These are phyloP conservation scores for Grosmannia serpens DNA, from an alignment of 2,329 filamentous ascomycete species.

Conservation along the genomic window DNA sequence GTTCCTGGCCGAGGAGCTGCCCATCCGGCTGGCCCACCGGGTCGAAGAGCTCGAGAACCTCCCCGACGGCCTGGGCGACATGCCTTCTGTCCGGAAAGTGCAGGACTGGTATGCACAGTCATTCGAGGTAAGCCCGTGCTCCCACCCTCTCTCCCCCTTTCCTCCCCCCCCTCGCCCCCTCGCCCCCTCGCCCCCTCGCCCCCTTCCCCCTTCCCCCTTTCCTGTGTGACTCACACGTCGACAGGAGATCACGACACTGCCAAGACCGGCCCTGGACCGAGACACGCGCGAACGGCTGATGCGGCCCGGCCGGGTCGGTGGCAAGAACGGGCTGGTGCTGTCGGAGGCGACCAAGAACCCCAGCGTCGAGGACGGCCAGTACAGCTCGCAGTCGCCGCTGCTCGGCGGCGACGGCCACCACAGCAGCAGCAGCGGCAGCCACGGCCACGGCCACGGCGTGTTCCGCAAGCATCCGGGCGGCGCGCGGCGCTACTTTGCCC, in stretches of 20 bases:
- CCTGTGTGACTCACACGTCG: background rate
- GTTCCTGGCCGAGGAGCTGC: slow-evolving; percentile 95
- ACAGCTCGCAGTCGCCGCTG: slow-evolving; percentile 41
- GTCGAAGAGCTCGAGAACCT: slow-evolving; percentile 88
- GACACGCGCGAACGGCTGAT: slow-evolving; percentile 73
- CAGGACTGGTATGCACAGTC: slow-evolving; percentile 99
- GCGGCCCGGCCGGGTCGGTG: slow-evolving; percentile 46
- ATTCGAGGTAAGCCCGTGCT: slow-evolving; percentile 61
- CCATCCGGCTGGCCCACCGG: slow-evolving; percentile 89
- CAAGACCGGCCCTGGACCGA: slow-evolving; percentile 62
- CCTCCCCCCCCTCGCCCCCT: slow-evolving; percentile 7
- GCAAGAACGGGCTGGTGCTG: slow-evolving; percentile 46
- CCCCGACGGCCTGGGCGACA: slow-evolving; percentile 91
- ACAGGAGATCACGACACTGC: slow-evolving; percentile 83
- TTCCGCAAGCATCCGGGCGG: slow-evolving; percentile 37
- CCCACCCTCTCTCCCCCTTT: slow-evolving; percentile 21
- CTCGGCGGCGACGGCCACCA: slow-evolving; percentile 13
- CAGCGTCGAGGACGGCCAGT: slow-evolving; percentile 75
- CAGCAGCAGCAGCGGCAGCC: slow-evolving; percentile 26
- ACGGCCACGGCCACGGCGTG: background rate
- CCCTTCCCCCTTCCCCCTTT: background rate
- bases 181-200: background rate
- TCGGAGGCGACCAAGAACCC: slow-evolving; percentile 82
- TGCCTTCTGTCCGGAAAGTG: slow-evolving; percentile 92
- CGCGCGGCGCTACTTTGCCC: slow-evolving; percentile 73